Conservation (phyloP, 495 filamentous ascomycete species). For the Xylaria acuta region DNA sequence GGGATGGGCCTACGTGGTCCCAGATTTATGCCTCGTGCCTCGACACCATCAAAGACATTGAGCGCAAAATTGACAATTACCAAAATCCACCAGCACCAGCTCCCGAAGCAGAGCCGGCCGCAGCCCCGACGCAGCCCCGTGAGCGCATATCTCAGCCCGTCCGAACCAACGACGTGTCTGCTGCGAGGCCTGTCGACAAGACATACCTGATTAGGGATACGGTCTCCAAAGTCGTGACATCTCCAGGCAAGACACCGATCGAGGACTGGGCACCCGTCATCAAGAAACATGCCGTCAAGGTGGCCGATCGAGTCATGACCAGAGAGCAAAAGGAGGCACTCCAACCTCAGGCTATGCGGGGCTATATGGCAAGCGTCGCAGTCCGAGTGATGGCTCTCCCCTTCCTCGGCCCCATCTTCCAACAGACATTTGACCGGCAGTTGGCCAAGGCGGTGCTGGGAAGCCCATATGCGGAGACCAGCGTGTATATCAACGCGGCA, state of each 20-base stretch:
- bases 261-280: conserved; percentile 47
- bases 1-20: conserved; percentile 77
- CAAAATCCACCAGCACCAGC: conserved; percentile 54
- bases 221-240: conserved; percentile 63
- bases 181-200: conserved; percentile 22
- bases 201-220: conserved; percentile 23
- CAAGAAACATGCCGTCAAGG: conserved; percentile 43
- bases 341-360: conserved; percentile 48
- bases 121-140: conserved; percentile 38
- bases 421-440: conserved; percentile 69
- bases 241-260: conserved; percentile 63
- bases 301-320: conserved; percentile 51
- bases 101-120: conserved; percentile 37
- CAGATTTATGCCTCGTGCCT: conserved; percentile 75
- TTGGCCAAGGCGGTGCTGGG: conserved; percentile 70
- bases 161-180: conserved; percentile 48
- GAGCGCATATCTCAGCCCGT: conserved; percentile 38
- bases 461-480: conserved; percentile 67
- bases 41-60: conserved; percentile 68
- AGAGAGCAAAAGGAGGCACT: conserved; percentile 52
- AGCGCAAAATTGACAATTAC: conserved; percentile 65
- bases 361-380: conserved; percentile 37
- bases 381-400: conserved; percentile 55
- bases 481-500: conserved; percentile 71
- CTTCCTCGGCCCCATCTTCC: conserved; percentile 68